Evolutionary conservation across 2,329 filamentous ascomycete species (phyloP).

Genomic region (Aspergillus sp.): DNA sequence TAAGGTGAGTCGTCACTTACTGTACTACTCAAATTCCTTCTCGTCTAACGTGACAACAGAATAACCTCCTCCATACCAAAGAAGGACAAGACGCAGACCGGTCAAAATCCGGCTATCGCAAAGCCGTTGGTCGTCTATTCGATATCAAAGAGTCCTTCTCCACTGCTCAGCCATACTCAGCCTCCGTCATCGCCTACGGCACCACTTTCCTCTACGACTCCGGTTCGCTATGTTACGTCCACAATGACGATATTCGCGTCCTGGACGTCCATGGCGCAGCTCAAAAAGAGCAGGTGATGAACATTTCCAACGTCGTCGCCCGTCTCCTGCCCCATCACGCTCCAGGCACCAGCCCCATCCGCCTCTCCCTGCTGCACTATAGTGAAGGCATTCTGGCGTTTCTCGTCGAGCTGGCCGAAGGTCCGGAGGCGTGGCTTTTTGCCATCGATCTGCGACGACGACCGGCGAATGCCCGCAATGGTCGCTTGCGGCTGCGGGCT

Average conservation of each 20-base stretch:
- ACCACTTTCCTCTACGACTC: slow-evolving; percentile 57
- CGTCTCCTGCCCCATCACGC: slow-evolving; percentile 29
- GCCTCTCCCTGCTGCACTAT: slow-evolving; percentile 52
- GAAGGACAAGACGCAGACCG: slow-evolving; percentile 38
- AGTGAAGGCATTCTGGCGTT: slow-evolving; percentile 53
- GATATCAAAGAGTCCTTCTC: slow-evolving; percentile 57
- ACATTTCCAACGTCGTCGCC: slow-evolving; percentile 42
- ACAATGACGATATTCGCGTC: slow-evolving; percentile 49
- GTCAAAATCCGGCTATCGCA: slow-evolving; percentile 40
- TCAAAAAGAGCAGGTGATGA: slow-evolving; percentile 49
- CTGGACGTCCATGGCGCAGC: slow-evolving; percentile 50
- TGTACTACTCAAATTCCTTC: not conserved
- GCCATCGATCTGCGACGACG: slow-evolving; percentile 39
- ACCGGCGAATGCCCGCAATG: slow-evolving; percentile 12
- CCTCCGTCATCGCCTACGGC: slow-evolving; percentile 53
- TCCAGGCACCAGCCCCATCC: slow-evolving; percentile 31
- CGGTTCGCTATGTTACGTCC: slow-evolving; percentile 59
- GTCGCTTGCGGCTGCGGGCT: slow-evolving; percentile 37
- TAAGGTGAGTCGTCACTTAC: slow-evolving; percentile 41
- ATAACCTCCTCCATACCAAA: slow-evolving; percentile 35
- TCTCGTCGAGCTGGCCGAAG: slow-evolving; percentile 43
- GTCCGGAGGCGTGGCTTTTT: slow-evolving; percentile 47
- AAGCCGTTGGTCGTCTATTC: slow-evolving; percentile 53
- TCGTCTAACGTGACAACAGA: slow-evolving; percentile 24
- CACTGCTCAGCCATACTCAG: slow-evolving; percentile 56